A percentile compares a stretch with the other conserved stretches of the same genome.
These are phyloP conservation scores for Apophysomyces sp. DNA, from an alignment of 371 early-diverging fungal genomes.

Conservation along the genomic window DNA sequence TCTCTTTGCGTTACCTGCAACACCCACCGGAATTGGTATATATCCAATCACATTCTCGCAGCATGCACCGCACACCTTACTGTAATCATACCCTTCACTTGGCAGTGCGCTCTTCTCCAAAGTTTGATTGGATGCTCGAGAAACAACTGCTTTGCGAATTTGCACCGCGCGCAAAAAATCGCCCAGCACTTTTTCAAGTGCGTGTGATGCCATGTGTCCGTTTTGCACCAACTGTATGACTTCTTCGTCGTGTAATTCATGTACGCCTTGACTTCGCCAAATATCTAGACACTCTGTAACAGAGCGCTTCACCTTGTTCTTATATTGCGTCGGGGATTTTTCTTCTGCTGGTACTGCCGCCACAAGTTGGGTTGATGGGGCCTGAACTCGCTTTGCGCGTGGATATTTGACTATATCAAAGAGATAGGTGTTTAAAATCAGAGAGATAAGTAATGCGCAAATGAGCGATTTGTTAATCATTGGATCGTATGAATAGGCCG, in stretches of 20 bases:
- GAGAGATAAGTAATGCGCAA: slow-evolving; percentile 52
- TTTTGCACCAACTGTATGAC: slow-evolving; percentile 69
- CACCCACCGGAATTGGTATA: slow-evolving; percentile 92
- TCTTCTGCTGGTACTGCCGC: slow-evolving; percentile 8
- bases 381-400: slow-evolving; percentile 10
- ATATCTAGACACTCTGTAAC: slow-evolving; percentile 65
- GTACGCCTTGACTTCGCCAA: slow-evolving; percentile 17
- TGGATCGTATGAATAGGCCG: slow-evolving; percentile 63
- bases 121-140: slow-evolving; percentile 70
- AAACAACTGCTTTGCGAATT: slow-evolving; percentile 77
- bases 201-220: slow-evolving; percentile 79
- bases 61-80: slow-evolving; percentile 88
- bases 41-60: slow-evolving; percentile 98
- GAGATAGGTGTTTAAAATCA: slow-evolving; percentile 66
- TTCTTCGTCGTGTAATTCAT: slow-evolving; percentile 66
- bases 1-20: slow-evolving; percentile 61
- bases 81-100: slow-evolving; percentile 82
- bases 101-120: slow-evolving; percentile 74
- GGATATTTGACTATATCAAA: slow-evolving; percentile 64
- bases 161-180: slow-evolving; percentile 83
- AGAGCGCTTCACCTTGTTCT: slow-evolving; percentile 45
- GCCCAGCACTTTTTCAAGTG: slow-evolving; percentile 78
- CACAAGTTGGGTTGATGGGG: slow-evolving; percentile 13
- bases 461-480: slow-evolving; percentile 64
- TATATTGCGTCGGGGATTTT: not conserved